A percentile compares a stretch with the other conserved stretches of the same genome.
Conservation (phyloP, 306 rosid species). For the Inga leiocalycina region DNA sequence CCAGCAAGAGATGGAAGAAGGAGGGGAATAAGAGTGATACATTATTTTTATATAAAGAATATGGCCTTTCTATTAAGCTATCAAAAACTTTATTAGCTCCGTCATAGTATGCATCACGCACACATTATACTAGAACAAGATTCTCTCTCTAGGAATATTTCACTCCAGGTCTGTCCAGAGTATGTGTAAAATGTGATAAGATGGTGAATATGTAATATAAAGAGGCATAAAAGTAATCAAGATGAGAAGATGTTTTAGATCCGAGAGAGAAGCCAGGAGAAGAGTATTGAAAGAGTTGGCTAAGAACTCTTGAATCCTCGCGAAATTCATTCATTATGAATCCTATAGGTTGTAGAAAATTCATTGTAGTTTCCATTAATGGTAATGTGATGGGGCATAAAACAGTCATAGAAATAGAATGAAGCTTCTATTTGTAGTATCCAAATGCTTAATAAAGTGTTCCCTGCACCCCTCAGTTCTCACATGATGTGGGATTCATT, state of each 20-base stretch:
- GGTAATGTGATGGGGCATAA: too few species aligned
- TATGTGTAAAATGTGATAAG: not conserved
- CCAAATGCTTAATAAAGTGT: too few species aligned
- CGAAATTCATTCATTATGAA: too few species aligned
- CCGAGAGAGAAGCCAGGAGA: not conserved
- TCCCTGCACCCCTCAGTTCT: too few species aligned
- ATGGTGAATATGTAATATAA: too few species aligned
- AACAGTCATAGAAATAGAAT: too few species aligned
- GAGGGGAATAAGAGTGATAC: not conserved
- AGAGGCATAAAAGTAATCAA: too few species aligned
- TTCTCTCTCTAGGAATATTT: not conserved
- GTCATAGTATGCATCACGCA: not conserved
- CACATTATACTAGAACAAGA: not conserved
- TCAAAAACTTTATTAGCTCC: not conserved
- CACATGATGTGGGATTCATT: too few species aligned
- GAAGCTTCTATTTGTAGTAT: too few species aligned
- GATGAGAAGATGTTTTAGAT: not conserved
- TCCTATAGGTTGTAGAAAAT: too few species aligned
- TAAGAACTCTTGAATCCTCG: conserved; percentile 37
- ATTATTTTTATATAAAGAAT: not conserved
- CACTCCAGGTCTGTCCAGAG: not conserved
- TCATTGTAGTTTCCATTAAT: too few species aligned
- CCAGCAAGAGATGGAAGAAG: not conserved
- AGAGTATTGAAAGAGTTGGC: conserved; percentile 59
- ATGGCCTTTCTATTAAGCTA: not conserved